Conservation (phyloP, 2,329 filamentous ascomycete genomes). For the Colletotrichum aenigma region DNA sequence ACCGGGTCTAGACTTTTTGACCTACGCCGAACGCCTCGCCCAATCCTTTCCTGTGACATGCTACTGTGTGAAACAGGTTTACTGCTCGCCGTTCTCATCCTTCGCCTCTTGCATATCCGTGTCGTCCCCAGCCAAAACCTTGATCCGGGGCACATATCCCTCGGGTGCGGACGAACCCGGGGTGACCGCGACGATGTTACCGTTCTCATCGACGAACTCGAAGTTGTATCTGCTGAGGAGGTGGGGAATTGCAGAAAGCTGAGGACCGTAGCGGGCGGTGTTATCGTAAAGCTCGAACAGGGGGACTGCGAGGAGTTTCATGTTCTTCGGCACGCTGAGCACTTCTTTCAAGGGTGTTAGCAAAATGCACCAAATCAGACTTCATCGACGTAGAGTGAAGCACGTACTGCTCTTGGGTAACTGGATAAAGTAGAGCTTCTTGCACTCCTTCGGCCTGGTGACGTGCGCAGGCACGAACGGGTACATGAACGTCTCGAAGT, state of each 20-base stretch:
- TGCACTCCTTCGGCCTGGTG: slow-evolving; percentile 96
- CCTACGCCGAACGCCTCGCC: slow-evolving; percentile 24
- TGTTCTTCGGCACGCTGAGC: slow-evolving; percentile 96
- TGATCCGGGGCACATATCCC: slow-evolving; percentile 66
- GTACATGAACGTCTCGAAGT: slow-evolving; percentile 99
- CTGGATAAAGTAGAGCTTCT: slow-evolving; percentile 98
- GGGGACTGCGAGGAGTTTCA: slow-evolving; percentile 97
- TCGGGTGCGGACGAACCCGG: slow-evolving; percentile 69
- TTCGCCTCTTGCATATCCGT: slow-evolving; percentile 61
- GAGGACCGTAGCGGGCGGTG: slow-evolving; percentile 90
- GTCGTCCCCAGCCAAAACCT: slow-evolving; percentile 68
- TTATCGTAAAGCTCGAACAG: slow-evolving; percentile 99
- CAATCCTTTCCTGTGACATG: slow-evolving; percentile 7
- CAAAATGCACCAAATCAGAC: neutral
- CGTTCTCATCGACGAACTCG: slow-evolving; percentile 93
- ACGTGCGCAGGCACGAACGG: slow-evolving; percentile 96
- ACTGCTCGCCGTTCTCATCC: slow-evolving; percentile 44
- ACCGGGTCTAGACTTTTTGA: slow-evolving; percentile 14
- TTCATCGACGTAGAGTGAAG: neutral
- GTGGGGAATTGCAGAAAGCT: slow-evolving; percentile 95
- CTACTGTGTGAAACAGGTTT: neutral
- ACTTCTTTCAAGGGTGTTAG: slow-evolving; percentile 67
- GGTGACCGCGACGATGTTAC: slow-evolving; percentile 83
- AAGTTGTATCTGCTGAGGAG: slow-evolving; percentile 95
- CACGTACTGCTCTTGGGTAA: slow-evolving; percentile 84